phyloP scores from a whole-genome alignment of 1,284 basidiomycete species.

The Meripilus lineatus region DNA sequence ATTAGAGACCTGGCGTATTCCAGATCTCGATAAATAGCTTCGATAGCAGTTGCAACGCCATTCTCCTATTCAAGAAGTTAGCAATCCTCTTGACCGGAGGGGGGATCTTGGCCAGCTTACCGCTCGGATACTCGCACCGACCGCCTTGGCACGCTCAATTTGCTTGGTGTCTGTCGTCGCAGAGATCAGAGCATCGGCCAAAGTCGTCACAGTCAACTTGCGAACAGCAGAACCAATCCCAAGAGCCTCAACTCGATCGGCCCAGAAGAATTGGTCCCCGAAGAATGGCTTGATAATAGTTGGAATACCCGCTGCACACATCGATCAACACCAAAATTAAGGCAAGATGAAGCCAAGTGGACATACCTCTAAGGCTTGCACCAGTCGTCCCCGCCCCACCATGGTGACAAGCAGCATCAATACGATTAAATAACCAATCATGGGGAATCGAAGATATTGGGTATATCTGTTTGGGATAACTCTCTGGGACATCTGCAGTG shows the following conservation, averaged over 20 bases:
- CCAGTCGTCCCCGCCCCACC: constrained; percentile 96
- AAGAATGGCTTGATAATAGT: constrained; percentile 98
- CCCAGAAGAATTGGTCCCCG: constrained; percentile 98
- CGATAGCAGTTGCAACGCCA: constrained; percentile 83
- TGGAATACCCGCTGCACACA: constrained; percentile 74
- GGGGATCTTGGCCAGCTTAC: constrained; percentile 46
- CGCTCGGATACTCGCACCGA: constrained; percentile 82
- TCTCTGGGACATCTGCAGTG: constrained; percentile 55
- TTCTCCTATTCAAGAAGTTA: constrained; percentile 60
- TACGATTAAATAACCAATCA: constrained; percentile 92
- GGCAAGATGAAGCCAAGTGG: constrained; percentile 5
- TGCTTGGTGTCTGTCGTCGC: constrained; percentile 89
- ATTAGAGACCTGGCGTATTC: constrained; percentile 84
- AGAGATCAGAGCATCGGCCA: constrained; percentile 71
- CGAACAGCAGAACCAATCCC: constrained; percentile 85
- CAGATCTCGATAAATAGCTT: constrained; percentile 89
- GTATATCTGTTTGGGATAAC: constrained; percentile 76
- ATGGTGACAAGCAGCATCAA: constrained; percentile 96
- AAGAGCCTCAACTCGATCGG: constrained; percentile 88
- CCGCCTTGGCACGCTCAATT: constrained; percentile 75
- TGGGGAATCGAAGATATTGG: constrained; percentile 88
- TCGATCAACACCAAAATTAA: constrained; percentile 8
- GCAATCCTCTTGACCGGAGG: constrained; percentile 3
- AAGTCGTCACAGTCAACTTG: constrained; percentile 74
- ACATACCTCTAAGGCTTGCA: constrained; percentile 81